These are phyloP conservation scores for Beverwykella pulmonaria DNA, from an alignment of 495 filamentous ascomycete species.

Conservation along the genomic window DNA sequence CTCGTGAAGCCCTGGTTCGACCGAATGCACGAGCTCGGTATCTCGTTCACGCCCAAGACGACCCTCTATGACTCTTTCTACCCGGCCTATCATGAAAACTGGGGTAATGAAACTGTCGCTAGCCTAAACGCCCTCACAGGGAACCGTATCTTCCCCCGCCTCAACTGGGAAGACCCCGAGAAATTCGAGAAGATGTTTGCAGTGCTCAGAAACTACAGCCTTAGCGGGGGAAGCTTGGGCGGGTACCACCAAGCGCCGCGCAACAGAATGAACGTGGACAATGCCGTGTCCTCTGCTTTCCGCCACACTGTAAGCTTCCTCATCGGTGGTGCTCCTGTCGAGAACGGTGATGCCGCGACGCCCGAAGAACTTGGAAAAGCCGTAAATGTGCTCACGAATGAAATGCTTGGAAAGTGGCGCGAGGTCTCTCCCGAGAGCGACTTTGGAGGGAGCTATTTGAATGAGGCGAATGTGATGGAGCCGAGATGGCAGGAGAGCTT, in stretches of 20 bases:
- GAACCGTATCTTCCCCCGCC: slow-evolving; percentile 15
- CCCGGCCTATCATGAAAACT: slow-evolving; percentile 17
- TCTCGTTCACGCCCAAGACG: slow-evolving; percentile 10
- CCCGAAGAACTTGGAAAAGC: too few species aligned
- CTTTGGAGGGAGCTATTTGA: neutral
- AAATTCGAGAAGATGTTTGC: slow-evolving; percentile 7
- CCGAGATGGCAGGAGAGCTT: neutral
- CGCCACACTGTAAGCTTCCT: slow-evolving; percentile 15
- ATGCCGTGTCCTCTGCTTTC: slow-evolving; percentile 32
- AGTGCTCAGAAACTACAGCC: neutral
- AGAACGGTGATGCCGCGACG: neutral
- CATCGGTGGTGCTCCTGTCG: too few species aligned
- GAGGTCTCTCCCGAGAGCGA: neutral
- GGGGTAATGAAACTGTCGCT: slow-evolving; percentile 2
- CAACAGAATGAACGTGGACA: slow-evolving; percentile 7
- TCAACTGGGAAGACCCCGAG: neutral
- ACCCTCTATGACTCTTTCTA: too few species aligned
- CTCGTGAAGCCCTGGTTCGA: slow-evolving; percentile 11
- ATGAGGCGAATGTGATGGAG: neutral
- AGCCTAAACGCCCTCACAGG: neutral
- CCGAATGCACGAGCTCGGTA: neutral
- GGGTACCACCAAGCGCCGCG: slow-evolving; percentile 16
- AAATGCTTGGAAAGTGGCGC: neutral
- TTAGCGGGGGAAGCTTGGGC: neutral
- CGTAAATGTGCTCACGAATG: too few species aligned